phyloP scores from a whole-genome alignment of 1,284 basidiomycete species.

The Boletellus deceptivus region DNA sequence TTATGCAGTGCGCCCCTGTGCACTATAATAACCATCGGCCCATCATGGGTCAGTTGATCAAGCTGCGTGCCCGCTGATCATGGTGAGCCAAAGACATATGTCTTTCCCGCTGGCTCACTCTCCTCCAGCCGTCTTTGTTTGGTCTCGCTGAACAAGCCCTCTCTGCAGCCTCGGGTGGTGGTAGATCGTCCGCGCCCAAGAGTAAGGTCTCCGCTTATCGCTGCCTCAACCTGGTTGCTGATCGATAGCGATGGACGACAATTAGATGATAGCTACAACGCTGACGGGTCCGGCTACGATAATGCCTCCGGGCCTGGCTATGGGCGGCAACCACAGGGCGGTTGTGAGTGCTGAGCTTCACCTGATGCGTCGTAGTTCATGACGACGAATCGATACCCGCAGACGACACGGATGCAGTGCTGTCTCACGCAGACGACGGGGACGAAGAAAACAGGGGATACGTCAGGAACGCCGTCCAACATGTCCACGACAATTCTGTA shows the following conservation, averaged over 20 bases:
- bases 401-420: conserved; percentile 63
- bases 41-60: conserved; percentile 14
- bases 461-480: conserved; percentile 21
- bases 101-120: conserved; percentile 2
- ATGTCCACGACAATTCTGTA: conserved; percentile 26
- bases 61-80: conserved; percentile 14
- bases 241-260: conserved; percentile 12
- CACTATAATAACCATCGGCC: conserved; percentile 15
- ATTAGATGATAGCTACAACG: conserved; percentile 11
- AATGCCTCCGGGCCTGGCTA: conserved; percentile 46
- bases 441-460: conserved; percentile 11
- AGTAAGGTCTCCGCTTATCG: conserved; percentile 14
- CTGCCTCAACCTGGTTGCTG: neutral
- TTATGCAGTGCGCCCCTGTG: conserved; percentile 14
- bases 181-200: conserved; percentile 36
- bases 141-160: conserved; percentile 62
- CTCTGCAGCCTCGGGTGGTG: conserved; percentile 41
- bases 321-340: conserved; percentile 22
- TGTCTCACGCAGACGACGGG: conserved; percentile 37
- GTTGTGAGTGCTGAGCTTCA: conserved; percentile 30
- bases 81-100: conserved; percentile 25
- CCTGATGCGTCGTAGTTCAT: neutral
- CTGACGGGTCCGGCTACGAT: too few species aligned
- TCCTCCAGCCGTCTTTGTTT: conserved; percentile 56
- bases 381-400: conserved; percentile 2